A percentile compares a stretch with the other conserved stretches of the same genome.
Conservation (phyloP, 2,329 filamentous ascomycete genomes). For the Cercospora zeina region DNA sequence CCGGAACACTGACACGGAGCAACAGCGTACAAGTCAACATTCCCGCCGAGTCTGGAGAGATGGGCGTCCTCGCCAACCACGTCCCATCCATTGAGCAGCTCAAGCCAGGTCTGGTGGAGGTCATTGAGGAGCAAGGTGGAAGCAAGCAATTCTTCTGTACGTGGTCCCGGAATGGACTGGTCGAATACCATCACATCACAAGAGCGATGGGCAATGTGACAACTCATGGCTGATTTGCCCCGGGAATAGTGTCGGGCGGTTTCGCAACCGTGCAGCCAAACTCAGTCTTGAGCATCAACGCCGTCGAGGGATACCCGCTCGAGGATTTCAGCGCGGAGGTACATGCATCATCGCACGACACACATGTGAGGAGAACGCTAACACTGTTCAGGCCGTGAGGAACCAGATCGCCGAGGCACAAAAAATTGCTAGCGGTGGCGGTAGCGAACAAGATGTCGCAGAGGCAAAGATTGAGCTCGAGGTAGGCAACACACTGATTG, state of each 20-base stretch:
- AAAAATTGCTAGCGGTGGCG: slow-evolving; percentile 86
- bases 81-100: slow-evolving; percentile 98
- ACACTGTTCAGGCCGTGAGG: slow-evolving; percentile 64
- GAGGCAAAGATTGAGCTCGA: slow-evolving; percentile 99
- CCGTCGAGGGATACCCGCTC: slow-evolving; percentile 88
- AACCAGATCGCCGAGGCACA: slow-evolving; percentile 91
- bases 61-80: slow-evolving; percentile 99
- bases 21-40: slow-evolving; percentile 95
- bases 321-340: slow-evolving; percentile 93
- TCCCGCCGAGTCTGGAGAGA: slow-evolving; percentile 94
- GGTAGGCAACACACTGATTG: slow-evolving; percentile 52
- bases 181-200: slow-evolving; percentile 2
- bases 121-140: slow-evolving; percentile 86
- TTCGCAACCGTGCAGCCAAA: slow-evolving; percentile 96
- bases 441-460: slow-evolving; percentile 95
- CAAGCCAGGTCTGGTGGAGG: slow-evolving; percentile 91
- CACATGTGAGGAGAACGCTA: slow-evolving; percentile 2
- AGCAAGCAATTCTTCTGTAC: slow-evolving; percentile 98
- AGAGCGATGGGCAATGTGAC: background rate
- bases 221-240: slow-evolving; percentile 17
- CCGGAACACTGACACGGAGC: slow-evolving; percentile 30
- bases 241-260: slow-evolving; percentile 79
- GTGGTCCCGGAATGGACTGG: slow-evolving; percentile 44
- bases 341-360: slow-evolving; percentile 32
- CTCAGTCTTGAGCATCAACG: slow-evolving; percentile 95